Base-by-base conservation (phyloP, 139 green algal species). In the Tetradesmus lagerheimii region DNA sequence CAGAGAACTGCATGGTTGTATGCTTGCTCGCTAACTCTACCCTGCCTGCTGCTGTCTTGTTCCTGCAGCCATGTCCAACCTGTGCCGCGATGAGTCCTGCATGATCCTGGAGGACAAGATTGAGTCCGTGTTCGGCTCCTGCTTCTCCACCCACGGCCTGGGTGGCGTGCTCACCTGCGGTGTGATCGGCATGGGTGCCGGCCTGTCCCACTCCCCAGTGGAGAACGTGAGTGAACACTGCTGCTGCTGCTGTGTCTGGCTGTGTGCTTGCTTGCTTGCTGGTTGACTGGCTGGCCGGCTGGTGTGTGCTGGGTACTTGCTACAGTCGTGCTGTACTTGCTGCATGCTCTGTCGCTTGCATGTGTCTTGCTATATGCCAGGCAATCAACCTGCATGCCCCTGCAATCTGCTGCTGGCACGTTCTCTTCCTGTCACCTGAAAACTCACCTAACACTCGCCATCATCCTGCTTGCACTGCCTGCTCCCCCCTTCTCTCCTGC, bases 31-130 rank as follows among this genome's bases (percentile, higher is more conserved):
- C 57, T 71, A 23, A 71, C 57, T 31, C 23, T 71, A 14, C 8
- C 47, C 47, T 62, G 34, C 75, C 82, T 38, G 57, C 41, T 79
- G 34, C 53, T 88, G 83, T 27, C 57, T n/a, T 47, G 1, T 34
- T n/a, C 23, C 86, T 80, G 66, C 92, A 96, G 95, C 95, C 82
- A 94, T 96, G 90, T 94, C 94, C 89, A 98, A 97, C 94, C 91
- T 98, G 79, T 99, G 97, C 95, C 95, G 97, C 90, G 97, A 99
- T 67, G 97, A 98, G 95, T 93, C 97, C 34, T 98, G 95, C 43
- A 75, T 90, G 45, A 90, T 92, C 78, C 91, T 98, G n/a, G 95
- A 96, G 92, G 90, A 95, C 83, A 95, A 95, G 90, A 96, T 98
- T 80, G 95, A 98, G 91, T 66, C 87, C 41, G 85, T 94, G 47